These are phyloP conservation scores for Ustilago shanxiensis DNA, from an alignment of 1,284 basidiomycete species.

Conservation along the genomic window DNA sequence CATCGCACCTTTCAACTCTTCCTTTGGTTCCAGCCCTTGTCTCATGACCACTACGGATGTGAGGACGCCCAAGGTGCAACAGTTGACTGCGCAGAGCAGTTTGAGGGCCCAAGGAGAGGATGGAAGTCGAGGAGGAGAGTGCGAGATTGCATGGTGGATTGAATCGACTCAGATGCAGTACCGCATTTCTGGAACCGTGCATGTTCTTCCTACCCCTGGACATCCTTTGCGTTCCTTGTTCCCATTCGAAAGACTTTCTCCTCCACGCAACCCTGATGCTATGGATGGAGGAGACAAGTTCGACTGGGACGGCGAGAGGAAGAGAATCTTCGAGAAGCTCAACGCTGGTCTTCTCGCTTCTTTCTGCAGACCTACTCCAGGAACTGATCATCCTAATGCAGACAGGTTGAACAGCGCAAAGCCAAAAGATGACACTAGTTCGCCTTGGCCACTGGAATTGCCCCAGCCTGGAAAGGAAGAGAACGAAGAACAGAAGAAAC, in stretches of 20 bases:
- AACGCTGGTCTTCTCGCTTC: conserved; percentile 68
- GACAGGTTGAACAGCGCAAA: conserved; percentile 15
- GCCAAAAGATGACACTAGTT: conserved; percentile 41
- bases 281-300: conserved; percentile 51
- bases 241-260: conserved; percentile 46
- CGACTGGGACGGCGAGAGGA: conserved; percentile 70
- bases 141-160: conserved; percentile 71
- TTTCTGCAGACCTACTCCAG: conserved; percentile 70
- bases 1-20: conserved; percentile 47
- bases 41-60: conserved; percentile 71
- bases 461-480: conserved; percentile 64
- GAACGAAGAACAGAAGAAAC: conserved; percentile 61
- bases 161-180: conserved; percentile 67
- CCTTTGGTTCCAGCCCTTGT: conserved; percentile 60
- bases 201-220: conserved; percentile 61
- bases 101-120: conserved; percentile 36
- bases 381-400: conserved; percentile 57
- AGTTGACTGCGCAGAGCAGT: conserved; percentile 55
- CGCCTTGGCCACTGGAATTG: conserved; percentile 62
- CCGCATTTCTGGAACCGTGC: conserved; percentile 67
- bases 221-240: conserved; percentile 52
- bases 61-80: conserved; percentile 68
- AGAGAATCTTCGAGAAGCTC: conserved; percentile 69
- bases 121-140: conserved; percentile 45
- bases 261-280: conserved; percentile 29